These are phyloP conservation scores for Sphagnum fallax DNA, from an alignment of 228 moss, liverwort and hornwort species.

Conservation along the genomic window DNA sequence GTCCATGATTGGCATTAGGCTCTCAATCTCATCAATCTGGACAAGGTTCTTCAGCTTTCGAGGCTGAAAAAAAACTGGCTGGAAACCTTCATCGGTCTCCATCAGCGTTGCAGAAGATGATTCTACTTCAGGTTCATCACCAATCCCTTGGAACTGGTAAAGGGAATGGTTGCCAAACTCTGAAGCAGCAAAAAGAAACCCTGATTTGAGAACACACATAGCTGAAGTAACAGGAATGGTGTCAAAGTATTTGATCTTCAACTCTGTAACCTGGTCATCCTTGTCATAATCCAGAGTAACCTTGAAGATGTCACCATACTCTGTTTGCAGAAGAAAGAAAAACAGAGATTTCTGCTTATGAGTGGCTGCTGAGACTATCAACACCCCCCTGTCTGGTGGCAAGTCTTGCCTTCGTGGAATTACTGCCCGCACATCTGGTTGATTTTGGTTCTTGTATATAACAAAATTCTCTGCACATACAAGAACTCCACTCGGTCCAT, in stretches of 20 bases:
- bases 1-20: slow-evolving; percentile 98
- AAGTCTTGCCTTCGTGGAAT: slow-evolving; percentile 93
- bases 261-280: slow-evolving; percentile 83
- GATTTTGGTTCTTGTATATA: slow-evolving; percentile 94
- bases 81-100: slow-evolving; percentile 94
- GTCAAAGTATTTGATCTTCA: slow-evolving; percentile 96
- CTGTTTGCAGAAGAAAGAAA: slow-evolving; percentile 92
- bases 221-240: slow-evolving; percentile 96
- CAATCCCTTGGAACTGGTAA: slow-evolving; percentile 96
- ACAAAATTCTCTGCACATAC: slow-evolving; percentile 99
- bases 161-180: slow-evolving; percentile 97
- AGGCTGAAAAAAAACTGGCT: slow-evolving; percentile 93
- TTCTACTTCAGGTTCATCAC: slow-evolving; percentile 89
- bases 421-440: slow-evolving; percentile 91
- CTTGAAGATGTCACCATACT: slow-evolving; percentile 97
- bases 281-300: slow-evolving; percentile 85
- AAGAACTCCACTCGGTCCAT: slow-evolving; percentile 95
- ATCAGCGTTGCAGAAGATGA: slow-evolving; percentile 77
- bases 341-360: slow-evolving; percentile 90
- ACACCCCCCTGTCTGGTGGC: slow-evolving; percentile 81
- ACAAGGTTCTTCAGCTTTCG: slow-evolving; percentile 89
- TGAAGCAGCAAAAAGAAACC: slow-evolving; percentile 90
- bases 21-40: slow-evolving; percentile 96
- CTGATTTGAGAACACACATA: slow-evolving; percentile 96
- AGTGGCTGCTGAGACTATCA: slow-evolving; percentile 91